Conservation (phyloP, 2,329 filamentous ascomycete genomes). For the Ceratocystis albifundus region DNA sequence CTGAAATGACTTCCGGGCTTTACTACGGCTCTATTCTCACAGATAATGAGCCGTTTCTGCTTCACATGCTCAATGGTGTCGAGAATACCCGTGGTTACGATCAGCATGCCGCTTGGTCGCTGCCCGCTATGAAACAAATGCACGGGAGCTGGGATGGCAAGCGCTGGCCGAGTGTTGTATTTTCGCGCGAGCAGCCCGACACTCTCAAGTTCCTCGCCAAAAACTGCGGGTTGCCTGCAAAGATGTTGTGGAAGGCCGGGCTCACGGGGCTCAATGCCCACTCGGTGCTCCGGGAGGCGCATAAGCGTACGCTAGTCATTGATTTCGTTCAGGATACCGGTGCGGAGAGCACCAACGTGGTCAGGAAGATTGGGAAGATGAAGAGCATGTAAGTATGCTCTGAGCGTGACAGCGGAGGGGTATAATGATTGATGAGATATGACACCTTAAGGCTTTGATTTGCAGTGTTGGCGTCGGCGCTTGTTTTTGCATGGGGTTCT, state of each 20-base stretch:
- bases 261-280: slow-evolving; percentile 2
- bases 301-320: slow-evolving; percentile 1
- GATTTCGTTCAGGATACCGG: not conserved
- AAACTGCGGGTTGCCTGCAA: not conserved
- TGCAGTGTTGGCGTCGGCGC: too few species aligned
- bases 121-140: not conserved
- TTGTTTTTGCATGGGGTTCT: too few species aligned
- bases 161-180: not conserved
- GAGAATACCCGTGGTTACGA: not conserved
- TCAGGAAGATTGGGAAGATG: not conserved
- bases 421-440: too few species aligned
- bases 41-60: not conserved
- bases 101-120: not conserved
- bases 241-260: slow-evolving; percentile 6
- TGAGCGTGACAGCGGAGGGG: not conserved
- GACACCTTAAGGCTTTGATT: too few species aligned
- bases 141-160: not conserved
- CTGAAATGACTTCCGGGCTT: not conserved
- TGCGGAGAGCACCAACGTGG: not conserved
- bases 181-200: slow-evolving; percentile 3
- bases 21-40: not conserved
- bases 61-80: not conserved
- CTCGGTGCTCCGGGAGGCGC: not conserved
- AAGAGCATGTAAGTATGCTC: not conserved
- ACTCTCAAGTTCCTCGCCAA: not conserved